A percentile compares a stretch with the other conserved stretches of the same genome.
Evolutionary conservation across 83 land plant genomes (phyloP).

Genomic region (Diphasiastrum complanatum): DNA sequence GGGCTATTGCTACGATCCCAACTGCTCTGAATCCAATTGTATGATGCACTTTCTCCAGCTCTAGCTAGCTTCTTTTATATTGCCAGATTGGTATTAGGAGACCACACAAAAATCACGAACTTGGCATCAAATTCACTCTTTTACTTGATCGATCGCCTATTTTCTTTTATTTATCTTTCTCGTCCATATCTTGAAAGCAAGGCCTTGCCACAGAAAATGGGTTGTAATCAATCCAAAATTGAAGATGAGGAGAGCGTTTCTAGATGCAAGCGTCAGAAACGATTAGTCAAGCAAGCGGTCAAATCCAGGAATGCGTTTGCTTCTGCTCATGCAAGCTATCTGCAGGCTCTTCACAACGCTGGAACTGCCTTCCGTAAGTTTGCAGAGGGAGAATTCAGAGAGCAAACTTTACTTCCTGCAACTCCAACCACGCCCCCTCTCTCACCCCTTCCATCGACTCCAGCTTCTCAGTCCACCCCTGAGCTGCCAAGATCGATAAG

Average conservation of each 20-base stretch:
- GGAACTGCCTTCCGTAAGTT: conserved; percentile 43
- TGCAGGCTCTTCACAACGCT: conserved; percentile 40
- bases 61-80: too few species aligned
- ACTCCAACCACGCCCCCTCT: conserved; percentile 42
- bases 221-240: conserved; percentile 36
- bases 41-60: too few species aligned
- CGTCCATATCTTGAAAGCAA: too few species aligned
- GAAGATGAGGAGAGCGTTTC: conserved; percentile 33
- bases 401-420: conserved; percentile 26
- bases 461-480: neutral
- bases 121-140: too few species aligned
- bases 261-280: conserved; percentile 47
- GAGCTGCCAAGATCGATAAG: neutral
- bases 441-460: conserved; percentile 28
- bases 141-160: too few species aligned
- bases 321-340: conserved; percentile 50
- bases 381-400: conserved; percentile 43
- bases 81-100: too few species aligned
- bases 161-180: too few species aligned
- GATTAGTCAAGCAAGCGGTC: conserved; percentile 43
- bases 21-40: too few species aligned
- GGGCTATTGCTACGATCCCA: too few species aligned
- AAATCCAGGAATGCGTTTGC: conserved; percentile 48
- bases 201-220: too few species aligned
- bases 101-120: too few species aligned